Evolutionary conservation across 352 stramenopile genomes (phyloP), one percentile per base, ranked within the genome.

Genomic region (Phytophthora sp.): DNA sequence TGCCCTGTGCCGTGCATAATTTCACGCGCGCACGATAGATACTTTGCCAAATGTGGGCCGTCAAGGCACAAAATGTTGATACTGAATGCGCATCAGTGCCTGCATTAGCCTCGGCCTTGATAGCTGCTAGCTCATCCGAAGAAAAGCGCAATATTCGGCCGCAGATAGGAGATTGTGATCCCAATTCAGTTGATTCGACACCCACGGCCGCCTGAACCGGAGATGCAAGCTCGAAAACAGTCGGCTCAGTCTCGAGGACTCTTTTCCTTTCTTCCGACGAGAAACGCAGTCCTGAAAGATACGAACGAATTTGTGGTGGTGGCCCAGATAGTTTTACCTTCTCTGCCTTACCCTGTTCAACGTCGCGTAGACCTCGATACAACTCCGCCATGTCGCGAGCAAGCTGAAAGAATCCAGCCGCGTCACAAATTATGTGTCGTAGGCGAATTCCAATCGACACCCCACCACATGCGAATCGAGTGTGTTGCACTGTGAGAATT

Each of bases 341-440:
- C 21, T 10, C 17, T 2, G 17, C 20, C 21, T 53, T 24, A 20
- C 21, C 12, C 9, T 5, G 20, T 20, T 28, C 10, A 13, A 30
- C 13, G 4, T 26, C 24, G 17, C 42, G 23, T 30, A 31, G 34
- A 38, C 27, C 30, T 18, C 48, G 48, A 30, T 66, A 66, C 18
- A 66, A 13, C 57, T 60, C 57, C 8, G 48, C 38, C 51, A 60
- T 20, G 24, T 66, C 48, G 1, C 30, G n/a, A 9, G 32, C 48
- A 10, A 66, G 57, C 32, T 66, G 57, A 21, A 66, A 66, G 30
- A 55, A 65, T 5, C 62, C 62, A n/a, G 30, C 44, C 34, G 62
- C 62, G 18, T 70, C 62, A 10, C 62, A 70, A 50, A 70, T 44
- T 12, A 70, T 65, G 32, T 70, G 62, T 5, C 62, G 62, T 15